Evolutionary conservation across 2,329 filamentous ascomycete genomes (phyloP), one percentile per base, ranked within the genome.

Genomic region (Madurella fahalii): DNA sequence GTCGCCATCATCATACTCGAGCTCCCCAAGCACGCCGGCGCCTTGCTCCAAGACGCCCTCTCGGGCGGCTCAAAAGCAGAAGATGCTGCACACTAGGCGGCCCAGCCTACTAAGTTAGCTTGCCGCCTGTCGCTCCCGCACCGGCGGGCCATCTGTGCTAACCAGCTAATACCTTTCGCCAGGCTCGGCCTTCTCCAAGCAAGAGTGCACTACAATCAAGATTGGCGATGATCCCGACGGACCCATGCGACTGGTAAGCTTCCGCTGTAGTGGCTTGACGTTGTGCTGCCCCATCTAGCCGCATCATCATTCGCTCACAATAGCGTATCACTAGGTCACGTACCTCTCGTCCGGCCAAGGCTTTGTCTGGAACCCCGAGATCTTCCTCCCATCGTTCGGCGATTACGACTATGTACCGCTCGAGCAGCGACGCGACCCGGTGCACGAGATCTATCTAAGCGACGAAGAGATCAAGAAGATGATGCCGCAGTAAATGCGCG

Each of bases 331-430:
- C 50, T 62, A 90, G 87, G 90, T 92, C 60, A 89, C 87, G 18
- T 93, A 90, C 68, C 82, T 92, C 48, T 85, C 88, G 58, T 86
- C 85, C 5, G 87, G 84, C 65, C 88, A 93, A 71, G 88, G 88
- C 54, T 93, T 90, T 66, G 83, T 85, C 58, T 93, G 88, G 88
- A 92, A 92, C 70, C 87, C 88, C 69, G 88, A 92, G 68, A 89
- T 92, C 69, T 92, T 92, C 72, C 80, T 92, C 1, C 88, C 88
- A 1, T 89, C 86, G 8, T 90, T 90, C 68, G 75, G 87, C 64
- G 86, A 89, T 70, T 84, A 81, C 74, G 85, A 90, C 63, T 88
- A 88, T 67, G 79, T 84, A 39, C 86, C 88, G 41, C 79, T 92
- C 65, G 87, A 91, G 69, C 84, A 86, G 68, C 83, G 83, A 61